Conservation (phyloP, 768 basidiomycete genomes). For the Pleurotus tuber-regium region DNA sequence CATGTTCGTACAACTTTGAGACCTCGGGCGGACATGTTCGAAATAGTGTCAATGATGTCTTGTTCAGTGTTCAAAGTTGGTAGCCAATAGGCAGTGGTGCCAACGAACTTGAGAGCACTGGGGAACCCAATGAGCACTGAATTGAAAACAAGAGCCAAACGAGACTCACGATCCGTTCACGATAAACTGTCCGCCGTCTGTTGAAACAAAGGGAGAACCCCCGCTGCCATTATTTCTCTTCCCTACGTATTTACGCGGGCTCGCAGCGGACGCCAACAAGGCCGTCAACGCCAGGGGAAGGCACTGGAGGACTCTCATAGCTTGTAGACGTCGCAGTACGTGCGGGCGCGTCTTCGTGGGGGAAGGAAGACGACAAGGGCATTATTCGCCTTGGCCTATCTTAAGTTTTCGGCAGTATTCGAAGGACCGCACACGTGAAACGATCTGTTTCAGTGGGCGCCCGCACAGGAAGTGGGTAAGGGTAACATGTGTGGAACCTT, state of each 20-base stretch:
- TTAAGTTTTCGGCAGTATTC: conserved; percentile 8
- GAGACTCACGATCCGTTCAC: conserved; percentile 51
- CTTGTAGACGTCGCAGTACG: not conserved
- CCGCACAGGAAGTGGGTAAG: not conserved
- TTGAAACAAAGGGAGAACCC: conserved; percentile 41
- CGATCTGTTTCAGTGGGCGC: conserved; percentile 2
- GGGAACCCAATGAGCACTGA: conserved; percentile 7
- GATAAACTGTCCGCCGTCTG: conserved; percentile 41
- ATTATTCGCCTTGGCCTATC: conserved; percentile 4
- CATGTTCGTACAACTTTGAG: conserved; percentile 63
- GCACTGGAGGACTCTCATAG: conserved; percentile 9
- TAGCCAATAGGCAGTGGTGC: conserved; percentile 72
- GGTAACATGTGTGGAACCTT: not conserved
- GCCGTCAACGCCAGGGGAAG: conserved; percentile 10
- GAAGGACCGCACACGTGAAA: conserved; percentile 8
- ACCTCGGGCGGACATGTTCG: conserved; percentile 52
- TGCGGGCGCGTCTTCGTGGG: conserved; percentile 10
- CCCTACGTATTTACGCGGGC: conserved; percentile 29
- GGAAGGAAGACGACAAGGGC: conserved; percentile 9
- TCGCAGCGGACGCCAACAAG: conserved; percentile 30
- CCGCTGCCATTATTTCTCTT: conserved; percentile 22
- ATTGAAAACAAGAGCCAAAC: not conserved
- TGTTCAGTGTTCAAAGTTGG: conserved; percentile 45
- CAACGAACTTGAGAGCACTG: conserved; percentile 41
- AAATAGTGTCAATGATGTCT: conserved; percentile 58